Percentiles rank a stretch among this genome's conserved stretches.
phyloP scores from a whole-genome alignment of 2,329 filamentous ascomycete genomes.

The Scleromitrula shiraiana region DNA sequence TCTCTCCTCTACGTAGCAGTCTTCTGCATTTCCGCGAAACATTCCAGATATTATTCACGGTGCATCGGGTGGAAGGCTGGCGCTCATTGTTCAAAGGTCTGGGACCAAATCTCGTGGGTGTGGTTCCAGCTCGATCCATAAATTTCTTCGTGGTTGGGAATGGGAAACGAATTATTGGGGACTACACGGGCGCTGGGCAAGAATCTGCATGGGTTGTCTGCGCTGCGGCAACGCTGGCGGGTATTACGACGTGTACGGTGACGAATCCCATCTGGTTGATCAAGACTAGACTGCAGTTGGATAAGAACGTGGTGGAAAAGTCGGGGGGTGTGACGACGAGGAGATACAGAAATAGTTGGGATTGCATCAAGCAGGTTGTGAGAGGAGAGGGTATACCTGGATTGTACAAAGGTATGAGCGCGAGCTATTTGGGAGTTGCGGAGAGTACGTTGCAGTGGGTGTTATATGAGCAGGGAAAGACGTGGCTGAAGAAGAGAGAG shows the following conservation, averaged over 20 bases:
- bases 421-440: slow-evolving; percentile 82
- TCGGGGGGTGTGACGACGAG: slow-evolving; percentile 47
- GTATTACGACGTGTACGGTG: slow-evolving; percentile 78
- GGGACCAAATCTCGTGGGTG: slow-evolving; percentile 81
- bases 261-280: slow-evolving; percentile 97
- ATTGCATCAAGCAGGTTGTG: slow-evolving; percentile 78
- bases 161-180: slow-evolving; percentile 72
- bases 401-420: slow-evolving; percentile 83
- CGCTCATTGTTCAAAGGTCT: slow-evolving; percentile 89
- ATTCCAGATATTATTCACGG: slow-evolving; percentile 72
- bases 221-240: slow-evolving; percentile 65
- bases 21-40: slow-evolving; percentile 77
- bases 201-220: slow-evolving; percentile 73
- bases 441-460: slow-evolving; percentile 93
- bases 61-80: slow-evolving; percentile 74
- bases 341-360: slow-evolving; percentile 78
- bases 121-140: slow-evolving; percentile 82
- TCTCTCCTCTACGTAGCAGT: slow-evolving; percentile 58
- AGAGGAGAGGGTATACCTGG: slow-evolving; percentile 72
- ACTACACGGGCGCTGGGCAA: slow-evolving; percentile 62
- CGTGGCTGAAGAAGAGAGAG: slow-evolving; percentile 57
- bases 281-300: slow-evolving; percentile 86
- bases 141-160: slow-evolving; percentile 95
- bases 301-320: slow-evolving; percentile 67
- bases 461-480: slow-evolving; percentile 88